Percentiles rank a stretch among this genome's conserved stretches.
These are phyloP conservation scores for Zygosaccharomyces pseudorouxii DNA, from an alignment of 805 yeast genomes.

Conservation along the genomic window DNA sequence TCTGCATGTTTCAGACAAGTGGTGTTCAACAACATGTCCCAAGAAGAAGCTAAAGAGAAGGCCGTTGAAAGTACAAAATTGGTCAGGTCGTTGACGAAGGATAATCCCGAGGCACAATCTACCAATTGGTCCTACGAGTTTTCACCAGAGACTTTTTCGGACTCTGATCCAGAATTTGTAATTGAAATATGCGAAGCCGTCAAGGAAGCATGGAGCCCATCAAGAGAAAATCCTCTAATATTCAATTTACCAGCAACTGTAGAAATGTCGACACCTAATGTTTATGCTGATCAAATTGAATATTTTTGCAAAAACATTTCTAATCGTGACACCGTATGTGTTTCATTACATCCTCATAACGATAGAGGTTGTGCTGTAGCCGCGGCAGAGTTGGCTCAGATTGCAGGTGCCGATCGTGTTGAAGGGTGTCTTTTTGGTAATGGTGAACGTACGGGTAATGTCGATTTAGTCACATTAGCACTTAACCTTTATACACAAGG, in stretches of 20 bases:
- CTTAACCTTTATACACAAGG: conserved; percentile 77
- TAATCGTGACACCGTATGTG: conserved; percentile 65
- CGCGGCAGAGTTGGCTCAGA: conserved; percentile 68
- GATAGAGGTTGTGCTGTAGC: conserved; percentile 85
- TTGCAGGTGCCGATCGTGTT: conserved; percentile 81
- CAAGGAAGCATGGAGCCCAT: conserved; percentile 75
- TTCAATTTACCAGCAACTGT: conserved; percentile 80
- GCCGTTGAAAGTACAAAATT: conserved; percentile 68
- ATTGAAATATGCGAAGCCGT: conserved; percentile 77
- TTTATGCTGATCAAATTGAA: conserved; percentile 77
- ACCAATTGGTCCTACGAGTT: conserved; percentile 71
- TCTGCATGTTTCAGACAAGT: conserved; percentile 71
- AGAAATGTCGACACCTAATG: conserved; percentile 70
- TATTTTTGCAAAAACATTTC: conserved; percentile 62
- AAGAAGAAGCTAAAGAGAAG: conserved; percentile 59
- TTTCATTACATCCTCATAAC: conserved; percentile 71
- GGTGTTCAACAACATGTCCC: conserved; percentile 62
- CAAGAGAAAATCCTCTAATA: conserved; percentile 64
- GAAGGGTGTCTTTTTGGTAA: conserved; percentile 81
- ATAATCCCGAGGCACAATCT: conserved; percentile 58
- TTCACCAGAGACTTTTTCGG: conserved; percentile 75
- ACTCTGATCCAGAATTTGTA: conserved; percentile 68
- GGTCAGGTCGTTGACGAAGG: conserved; percentile 66
- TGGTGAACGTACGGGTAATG: conserved; percentile 84
- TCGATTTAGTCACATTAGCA: conserved; percentile 70